Conservation (phyloP, 78 protist genomes). For the Polysphondylium violaceum region DNA sequence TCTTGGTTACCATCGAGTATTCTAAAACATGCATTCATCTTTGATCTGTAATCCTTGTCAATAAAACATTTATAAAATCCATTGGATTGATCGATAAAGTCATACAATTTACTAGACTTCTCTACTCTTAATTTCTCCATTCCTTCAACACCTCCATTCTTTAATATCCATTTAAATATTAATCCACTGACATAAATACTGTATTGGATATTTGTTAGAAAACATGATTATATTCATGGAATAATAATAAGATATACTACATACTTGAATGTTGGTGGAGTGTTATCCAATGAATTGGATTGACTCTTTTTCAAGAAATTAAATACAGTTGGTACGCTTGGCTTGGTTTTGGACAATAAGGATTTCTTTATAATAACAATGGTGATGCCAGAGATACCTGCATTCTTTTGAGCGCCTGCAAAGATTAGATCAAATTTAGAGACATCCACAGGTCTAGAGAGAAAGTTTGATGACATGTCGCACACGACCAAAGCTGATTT, state of each 20-base stretch:
- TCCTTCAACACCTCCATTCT: conserved; percentile 90
- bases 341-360: conserved; percentile 84
- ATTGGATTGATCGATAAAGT: conserved; percentile 73
- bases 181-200: conserved; percentile 92
- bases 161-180: conserved; percentile 89
- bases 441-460: conserved; percentile 89
- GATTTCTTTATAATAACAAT: conserved; percentile 87
- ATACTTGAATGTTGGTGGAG: conserved; percentile 78
- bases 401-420: conserved; percentile 98
- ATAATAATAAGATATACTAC: background rate
- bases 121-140: conserved; percentile 43
- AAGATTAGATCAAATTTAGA: conserved; percentile 95
- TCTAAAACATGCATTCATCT: conserved; percentile 92
- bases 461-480: conserved; percentile 96
- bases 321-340: conserved; percentile 68
- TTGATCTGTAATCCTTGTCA: conserved; percentile 83
- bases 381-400: conserved; percentile 96
- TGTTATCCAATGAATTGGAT: conserved; percentile 76
- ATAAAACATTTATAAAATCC: conserved; percentile 78
- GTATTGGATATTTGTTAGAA: background rate
- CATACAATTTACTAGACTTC: conserved; percentile 83
- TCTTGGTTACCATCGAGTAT: conserved; percentile 17
- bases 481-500: conserved; percentile 86
- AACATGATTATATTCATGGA: background rate
- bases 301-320: conserved; percentile 73